Evolutionary conservation across 441 rosid genomes (phyloP).

Genomic region (Gossypium davidsonii): DNA sequence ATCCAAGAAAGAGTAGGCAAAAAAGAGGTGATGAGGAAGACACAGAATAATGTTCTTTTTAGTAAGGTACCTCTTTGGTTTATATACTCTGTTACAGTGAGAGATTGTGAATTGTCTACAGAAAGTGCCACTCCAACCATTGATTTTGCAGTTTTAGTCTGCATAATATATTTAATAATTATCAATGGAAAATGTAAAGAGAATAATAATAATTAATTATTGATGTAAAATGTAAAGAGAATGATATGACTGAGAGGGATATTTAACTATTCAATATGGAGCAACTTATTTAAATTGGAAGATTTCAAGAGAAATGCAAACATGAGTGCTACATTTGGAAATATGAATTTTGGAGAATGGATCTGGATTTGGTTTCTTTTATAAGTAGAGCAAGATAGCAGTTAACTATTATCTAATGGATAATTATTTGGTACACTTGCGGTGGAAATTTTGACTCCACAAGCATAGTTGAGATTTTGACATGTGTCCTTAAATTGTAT

Average conservation of each 20-base stretch:
- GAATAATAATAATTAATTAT: neutral
- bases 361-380: neutral
- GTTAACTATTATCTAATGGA: neutral
- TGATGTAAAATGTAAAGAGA: neutral
- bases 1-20: neutral
- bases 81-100: constrained; percentile 63
- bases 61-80: constrained; percentile 63
- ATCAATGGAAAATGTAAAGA: constrained; percentile 4
- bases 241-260: neutral
- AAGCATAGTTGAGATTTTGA: neutral
- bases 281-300: constrained; percentile 6
- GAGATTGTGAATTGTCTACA: constrained; percentile 69
- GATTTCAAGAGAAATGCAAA: constrained; percentile 7
- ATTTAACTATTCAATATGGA: constrained; percentile 5
- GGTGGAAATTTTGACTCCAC: neutral
- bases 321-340: neutral
- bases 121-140: constrained; percentile 70
- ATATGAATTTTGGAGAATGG: neutral
- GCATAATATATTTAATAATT: constrained; percentile 28
- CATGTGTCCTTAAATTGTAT: neutral
- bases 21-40: neutral
- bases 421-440: neutral
- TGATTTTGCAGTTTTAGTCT: constrained; percentile 93
- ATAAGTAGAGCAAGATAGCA: neutral
- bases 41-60: neutral